phyloP scores from a whole-genome alignment of 2,329 filamentous ascomycete genomes.

The Aspergillus floridensis region DNA sequence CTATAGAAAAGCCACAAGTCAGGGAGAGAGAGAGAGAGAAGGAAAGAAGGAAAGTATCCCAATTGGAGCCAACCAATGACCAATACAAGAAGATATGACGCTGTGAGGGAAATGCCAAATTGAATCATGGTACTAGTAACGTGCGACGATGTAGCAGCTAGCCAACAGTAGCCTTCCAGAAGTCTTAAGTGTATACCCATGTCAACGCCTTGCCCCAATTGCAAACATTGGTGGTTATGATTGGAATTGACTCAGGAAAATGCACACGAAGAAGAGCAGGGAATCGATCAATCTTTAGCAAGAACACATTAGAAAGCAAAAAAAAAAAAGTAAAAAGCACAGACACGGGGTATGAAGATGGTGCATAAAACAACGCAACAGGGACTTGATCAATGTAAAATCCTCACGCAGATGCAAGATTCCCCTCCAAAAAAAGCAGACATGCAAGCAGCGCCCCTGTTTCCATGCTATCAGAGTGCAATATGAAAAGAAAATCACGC shows the following conservation, averaged over 20 bases:
- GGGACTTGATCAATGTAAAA: conserved; percentile 13
- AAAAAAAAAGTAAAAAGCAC: conserved; percentile 14
- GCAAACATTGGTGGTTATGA: not conserved
- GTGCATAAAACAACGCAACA: conserved; percentile 21
- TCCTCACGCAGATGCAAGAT: conserved; percentile 30
- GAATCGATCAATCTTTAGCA: not conserved
- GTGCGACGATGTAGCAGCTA: conserved; percentile 14
- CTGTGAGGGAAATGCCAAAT: conserved; percentile 12
- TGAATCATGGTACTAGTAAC: conserved; percentile 12
- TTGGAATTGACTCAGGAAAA: not conserved
- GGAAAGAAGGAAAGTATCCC: not conserved
- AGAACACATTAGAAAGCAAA: conserved; percentile 13
- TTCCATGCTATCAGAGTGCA: conserved; percentile 31
- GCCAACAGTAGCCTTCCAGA: conserved; percentile 18
- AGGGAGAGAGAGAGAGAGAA: not conserved
- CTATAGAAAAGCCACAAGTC: not conserved
- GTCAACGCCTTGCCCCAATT: conserved; percentile 22
- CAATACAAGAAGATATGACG: conserved; percentile 10
- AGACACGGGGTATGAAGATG: conserved; percentile 36
- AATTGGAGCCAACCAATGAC: conserved; percentile 3
- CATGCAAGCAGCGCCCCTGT: conserved; percentile 32
- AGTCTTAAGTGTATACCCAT: conserved; percentile 26
- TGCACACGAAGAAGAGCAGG: not conserved
- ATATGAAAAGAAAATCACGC: conserved; percentile 16
- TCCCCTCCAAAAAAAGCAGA: conserved; percentile 26